Conservation (phyloP, 2,329 filamentous ascomycete species). For the Cercospora berteroae region DNA sequence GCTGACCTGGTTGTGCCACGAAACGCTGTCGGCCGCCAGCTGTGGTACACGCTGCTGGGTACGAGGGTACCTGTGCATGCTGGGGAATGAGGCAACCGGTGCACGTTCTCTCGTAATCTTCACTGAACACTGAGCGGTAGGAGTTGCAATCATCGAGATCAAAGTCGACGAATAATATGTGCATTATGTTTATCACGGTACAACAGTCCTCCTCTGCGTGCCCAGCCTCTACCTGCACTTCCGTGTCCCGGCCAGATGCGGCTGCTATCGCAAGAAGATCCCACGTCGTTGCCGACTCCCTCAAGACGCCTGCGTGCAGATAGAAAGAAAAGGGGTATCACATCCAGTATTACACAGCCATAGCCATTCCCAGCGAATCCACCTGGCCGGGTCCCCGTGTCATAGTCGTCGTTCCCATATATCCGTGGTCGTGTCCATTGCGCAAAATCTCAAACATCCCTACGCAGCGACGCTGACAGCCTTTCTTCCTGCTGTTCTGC, state of each 20-base stretch:
- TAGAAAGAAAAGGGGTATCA: conserved; percentile 1
- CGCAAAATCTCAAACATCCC: not conserved
- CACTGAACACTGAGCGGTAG: not conserved
- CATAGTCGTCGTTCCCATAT: not conserved
- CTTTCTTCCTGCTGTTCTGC: not conserved
- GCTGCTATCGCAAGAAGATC: not conserved
- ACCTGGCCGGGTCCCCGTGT: not conserved
- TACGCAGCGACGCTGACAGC: not conserved
- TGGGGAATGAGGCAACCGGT: not conserved
- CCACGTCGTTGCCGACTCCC: not conserved
- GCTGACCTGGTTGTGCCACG: not conserved
- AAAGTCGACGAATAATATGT: not conserved
- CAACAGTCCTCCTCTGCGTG: not conserved
- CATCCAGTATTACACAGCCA: not conserved
- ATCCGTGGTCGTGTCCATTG: not conserved
- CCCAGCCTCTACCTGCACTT: not conserved
- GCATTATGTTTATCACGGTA: not conserved
- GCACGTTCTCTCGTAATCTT: not conserved
- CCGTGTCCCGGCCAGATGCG: not conserved
- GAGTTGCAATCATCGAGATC: not conserved
- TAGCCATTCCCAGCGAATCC: not conserved
- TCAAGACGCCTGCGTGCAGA: not conserved
- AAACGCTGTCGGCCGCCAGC: not conserved
- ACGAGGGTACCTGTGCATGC: not conserved
- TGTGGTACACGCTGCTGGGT: not conserved